Base-by-base conservation (phyloP, 2,329 filamentous ascomycete genomes). In the Ascomycota sp. region DNA sequence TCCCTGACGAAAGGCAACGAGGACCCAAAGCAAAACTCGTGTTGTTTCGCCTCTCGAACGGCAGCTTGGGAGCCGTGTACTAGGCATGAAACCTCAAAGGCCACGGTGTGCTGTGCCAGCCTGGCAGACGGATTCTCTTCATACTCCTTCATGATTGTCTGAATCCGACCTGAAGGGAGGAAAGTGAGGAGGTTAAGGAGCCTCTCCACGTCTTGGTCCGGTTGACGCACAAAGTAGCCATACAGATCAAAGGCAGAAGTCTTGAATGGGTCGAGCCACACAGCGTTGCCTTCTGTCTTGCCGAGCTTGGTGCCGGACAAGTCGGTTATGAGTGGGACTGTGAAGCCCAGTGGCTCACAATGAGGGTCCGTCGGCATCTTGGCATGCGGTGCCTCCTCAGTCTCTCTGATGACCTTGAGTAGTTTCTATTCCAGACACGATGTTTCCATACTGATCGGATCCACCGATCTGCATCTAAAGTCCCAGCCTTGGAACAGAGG, bases 401-500 rank as follows among this genome's bases (percentile, higher is more conserved):
- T 56, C 25, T 65, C 63, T 31, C 75, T 66, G 26, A 86, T 72
- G 32, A 74, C 62, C 50, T 85, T 86, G 42, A 95, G 67, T 3
- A n/a, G 78, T 69, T 35, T 94, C 81, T 45, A 89, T 75, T 29
- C 89, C 89, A 9, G 85, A 74, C 20, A 91, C 67, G 38, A 98
- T 95, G 53, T 98, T 98, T 37, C 89, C 89, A 47, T 76, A 95
- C 55, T 98, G 89, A 47, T 98, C 89, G 6, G 83, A 83, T 24
- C 89, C 89, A 33, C 89, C 89, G 30, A 98, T 80, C 53, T 98
- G 83, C 47, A 95, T 67, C 45, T 85, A 75, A 85, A 98, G 50
- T 98, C 89, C 77, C 85, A 95, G 15, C 77, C 83, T 49, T 98
- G 89, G 43, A 95, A 69, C 11, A 98, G 56, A 1, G 91, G 89